Evolutionary conservation across 2,329 filamentous ascomycete genomes (phyloP).

Genomic region (Alternaria ventricosa): DNA sequence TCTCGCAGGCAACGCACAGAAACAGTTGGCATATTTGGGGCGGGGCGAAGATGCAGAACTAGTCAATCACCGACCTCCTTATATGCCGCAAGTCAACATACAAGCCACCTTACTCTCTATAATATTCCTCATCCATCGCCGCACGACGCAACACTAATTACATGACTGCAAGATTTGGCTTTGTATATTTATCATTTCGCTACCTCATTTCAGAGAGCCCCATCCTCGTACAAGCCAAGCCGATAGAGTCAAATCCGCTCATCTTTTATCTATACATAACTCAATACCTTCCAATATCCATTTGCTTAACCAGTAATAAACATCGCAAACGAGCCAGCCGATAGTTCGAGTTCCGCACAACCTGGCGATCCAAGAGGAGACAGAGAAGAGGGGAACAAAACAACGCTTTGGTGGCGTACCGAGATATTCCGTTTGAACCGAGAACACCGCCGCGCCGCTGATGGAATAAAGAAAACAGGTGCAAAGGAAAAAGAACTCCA

Average conservation of each 20-base stretch:
- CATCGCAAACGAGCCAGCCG: conserved; percentile 20
- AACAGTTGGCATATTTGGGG: neutral
- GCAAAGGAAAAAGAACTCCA: conserved; percentile 23
- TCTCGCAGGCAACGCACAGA: neutral
- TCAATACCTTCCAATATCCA: neutral
- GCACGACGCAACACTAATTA: neutral
- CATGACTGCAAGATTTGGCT: neutral
- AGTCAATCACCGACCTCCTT: neutral
- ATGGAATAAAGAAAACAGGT: neutral
- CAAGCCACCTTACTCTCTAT: neutral
- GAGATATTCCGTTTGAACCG: conserved; percentile 9
- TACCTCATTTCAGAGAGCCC: conserved; percentile 5
- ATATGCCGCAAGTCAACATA: neutral
- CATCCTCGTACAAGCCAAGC: neutral
- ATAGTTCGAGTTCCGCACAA: conserved; percentile 5
- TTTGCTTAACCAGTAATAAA: conserved; percentile 5
- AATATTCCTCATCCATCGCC: neutral
- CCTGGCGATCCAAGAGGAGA: conserved; percentile 6
- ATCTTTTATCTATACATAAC: conserved; percentile 18
- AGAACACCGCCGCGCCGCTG: neutral
- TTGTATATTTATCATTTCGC: conserved; percentile 13
- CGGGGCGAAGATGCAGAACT: neutral
- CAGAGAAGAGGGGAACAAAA: neutral
- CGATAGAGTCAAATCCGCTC: neutral
- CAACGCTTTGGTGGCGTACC: conserved; percentile 18